Evolutionary conservation across 2,329 filamentous ascomycete genomes (phyloP), one percentile per base, ranked within the genome.

Genomic region (Xylaria sp.): DNA sequence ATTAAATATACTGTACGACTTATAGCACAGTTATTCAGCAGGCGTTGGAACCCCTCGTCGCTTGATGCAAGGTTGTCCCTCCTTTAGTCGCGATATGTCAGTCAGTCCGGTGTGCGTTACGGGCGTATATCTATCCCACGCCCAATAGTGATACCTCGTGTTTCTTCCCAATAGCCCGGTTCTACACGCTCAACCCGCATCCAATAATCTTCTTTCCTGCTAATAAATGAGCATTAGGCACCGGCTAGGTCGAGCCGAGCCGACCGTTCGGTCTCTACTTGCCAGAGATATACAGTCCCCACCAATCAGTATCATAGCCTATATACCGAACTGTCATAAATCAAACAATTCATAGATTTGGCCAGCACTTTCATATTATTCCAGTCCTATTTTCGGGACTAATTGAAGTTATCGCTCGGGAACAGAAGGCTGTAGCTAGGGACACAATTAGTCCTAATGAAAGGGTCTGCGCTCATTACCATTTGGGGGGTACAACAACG

Each of bases 21-120:
- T 66, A 61, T 47, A 60, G 42, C 34, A 17, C 34, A 64, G 30
- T 27, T 6, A 27, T 47, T 32, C 27, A 27, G 24, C 4, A n/a
- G n/a, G 36, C 12, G 9, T 59, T 3, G 11, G 57, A 50, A 12
- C 45, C 21, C n/a, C 24, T 27, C 19, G 21, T 56, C 19, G n/a
- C 30, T 45, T 11, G 6, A 47, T 42, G 47, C 48, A 56, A 47
- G 21, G 32, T 57, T 58, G 21, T 47, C 19, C 36, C 27, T 24
- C n/a, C 19, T 21, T 56, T 39, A 3, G 14, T 36, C 27, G 27
- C 21, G 24, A 19, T 47, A 32, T 53, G 21, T 50, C 47, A n/a
- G 21, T 50, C 47, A n/a, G 19, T 50, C 4, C 2, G 19, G 19
- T 50, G 12, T 27, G 12, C 59, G 32, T 36, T 8, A 30, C 50